Percentiles rank a stretch among this genome's conserved stretches.
Conservation (phyloP, 768 basidiomycete species). For the Lactarius deliciosus region DNA sequence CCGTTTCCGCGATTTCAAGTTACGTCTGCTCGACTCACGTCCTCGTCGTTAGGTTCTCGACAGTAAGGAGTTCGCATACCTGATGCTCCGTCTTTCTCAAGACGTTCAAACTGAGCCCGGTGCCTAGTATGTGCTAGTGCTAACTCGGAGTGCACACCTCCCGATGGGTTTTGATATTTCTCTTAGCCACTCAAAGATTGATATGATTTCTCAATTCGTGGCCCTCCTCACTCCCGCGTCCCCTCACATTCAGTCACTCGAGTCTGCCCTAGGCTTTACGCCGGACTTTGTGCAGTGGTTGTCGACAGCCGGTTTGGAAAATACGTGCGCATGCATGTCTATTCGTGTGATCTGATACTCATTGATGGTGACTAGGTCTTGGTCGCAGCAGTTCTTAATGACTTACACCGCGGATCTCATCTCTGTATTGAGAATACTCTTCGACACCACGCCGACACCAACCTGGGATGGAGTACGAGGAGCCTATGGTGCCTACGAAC, state of each 20-base stretch:
- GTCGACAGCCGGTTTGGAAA: background rate
- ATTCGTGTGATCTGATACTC: background rate
- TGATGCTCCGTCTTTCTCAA: slow-evolving; percentile 2
- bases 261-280: background rate
- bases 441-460: background rate
- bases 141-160: background rate
- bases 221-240: background rate
- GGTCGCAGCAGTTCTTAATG: background rate
- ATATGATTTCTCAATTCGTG: background rate
- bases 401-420: background rate
- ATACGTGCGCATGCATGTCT: background rate
- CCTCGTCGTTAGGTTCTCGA: background rate
- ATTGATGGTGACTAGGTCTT: background rate
- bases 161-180: background rate
- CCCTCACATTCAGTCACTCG: background rate
- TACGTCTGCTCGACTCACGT: background rate
- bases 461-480: background rate
- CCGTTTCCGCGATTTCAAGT: background rate
- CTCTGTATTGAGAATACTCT: background rate
- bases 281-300: background rate
- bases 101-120: background rate
- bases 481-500: background rate
- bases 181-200: background rate
- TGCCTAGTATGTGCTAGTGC: background rate
- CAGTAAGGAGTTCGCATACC: background rate